Evolutionary conservation across 176 grass and related monocot genomes (phyloP), one percentile per base, ranked within the genome.

Genomic region (Musa troglodytarum): DNA sequence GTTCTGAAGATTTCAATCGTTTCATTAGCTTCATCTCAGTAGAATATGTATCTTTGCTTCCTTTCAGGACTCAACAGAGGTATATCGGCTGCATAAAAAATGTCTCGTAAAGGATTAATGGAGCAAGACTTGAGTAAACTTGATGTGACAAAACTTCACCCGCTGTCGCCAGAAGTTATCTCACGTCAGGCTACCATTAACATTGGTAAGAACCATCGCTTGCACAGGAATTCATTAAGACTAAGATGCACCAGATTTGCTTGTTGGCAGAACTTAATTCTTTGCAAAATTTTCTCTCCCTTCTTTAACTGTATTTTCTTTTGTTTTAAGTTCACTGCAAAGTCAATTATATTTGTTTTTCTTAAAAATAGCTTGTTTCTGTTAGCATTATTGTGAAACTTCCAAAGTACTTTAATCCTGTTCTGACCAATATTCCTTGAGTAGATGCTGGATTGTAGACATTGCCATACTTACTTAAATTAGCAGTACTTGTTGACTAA

Each of bases 61-160:
- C 6, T 19, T 61, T n/a, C 57, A n/a, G 17, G n/a, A 61, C 19
- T n/a, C 2, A n/a, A 20, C 25, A 14, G 62, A 49, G 17, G 51
- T 78, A 34, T 22, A 68, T 54, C 54, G 6, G 1, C 25, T 62
- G 55, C 74, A 63, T 72, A 54, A 13, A 96, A 82, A 51, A 96
- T 92, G 92, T 88, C 84, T 14, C 85, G 84, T 17, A 88, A 88
- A 70, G 92, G 92, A 76, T 89, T 96, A 43, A 91, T 92, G 92
- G 87, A 96, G 58, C 92, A 96, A 78, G 87, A 92, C 25, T 69
- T 96, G 54, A 96, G 89, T 71, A 96, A 92, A 81, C 86, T 96
- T 55, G 87, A 96, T 9, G 83, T 96, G 20, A 89, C 80, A 22
- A 89, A 92, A 75, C 89, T 92, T 26, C 82, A 92, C 66, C 86